A percentile compares a stretch with the other conserved stretches of the same genome.
Conservation (phyloP, 257 asterid genomes). For the Lycium ferocissimum region DNA sequence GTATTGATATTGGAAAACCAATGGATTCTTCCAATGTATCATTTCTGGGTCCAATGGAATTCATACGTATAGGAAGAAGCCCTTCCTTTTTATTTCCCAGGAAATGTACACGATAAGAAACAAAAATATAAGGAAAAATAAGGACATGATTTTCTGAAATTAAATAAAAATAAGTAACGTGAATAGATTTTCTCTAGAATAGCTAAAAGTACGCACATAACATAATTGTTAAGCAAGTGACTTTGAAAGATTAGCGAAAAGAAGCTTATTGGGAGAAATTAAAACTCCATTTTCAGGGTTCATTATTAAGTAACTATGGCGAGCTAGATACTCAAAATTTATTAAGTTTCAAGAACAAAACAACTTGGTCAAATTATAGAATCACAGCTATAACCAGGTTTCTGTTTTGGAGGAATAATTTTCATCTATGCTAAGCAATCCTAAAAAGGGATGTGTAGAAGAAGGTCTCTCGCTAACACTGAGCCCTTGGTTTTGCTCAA, state of each 20-base stretch:
- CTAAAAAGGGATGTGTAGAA: slow-evolving; percentile 10
- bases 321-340: neutral
- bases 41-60: too few species aligned
- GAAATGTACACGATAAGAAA: neutral
- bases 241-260: neutral
- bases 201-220: neutral
- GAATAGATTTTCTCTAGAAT: slow-evolving; percentile 12
- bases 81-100: neutral
- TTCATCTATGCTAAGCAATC: slow-evolving; percentile 7
- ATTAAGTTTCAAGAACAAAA: slow-evolving; percentile 26
- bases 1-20: too few species aligned
- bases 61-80: too few species aligned
- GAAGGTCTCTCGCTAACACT: neutral
- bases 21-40: too few species aligned
- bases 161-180: neutral
- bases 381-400: neutral
- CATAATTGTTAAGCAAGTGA: slow-evolving; percentile 8
- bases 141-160: neutral
- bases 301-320: neutral
- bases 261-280: neutral
- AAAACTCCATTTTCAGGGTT: slow-evolving; percentile 16
- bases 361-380: slow-evolving; percentile 15
- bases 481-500: slow-evolving; percentile 7
- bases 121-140: neutral
- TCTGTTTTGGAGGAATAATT: slow-evolving; percentile 6